Evolutionary conservation across 306 rosid genomes (phyloP).

Genomic region (Citrullus colocynthis): DNA sequence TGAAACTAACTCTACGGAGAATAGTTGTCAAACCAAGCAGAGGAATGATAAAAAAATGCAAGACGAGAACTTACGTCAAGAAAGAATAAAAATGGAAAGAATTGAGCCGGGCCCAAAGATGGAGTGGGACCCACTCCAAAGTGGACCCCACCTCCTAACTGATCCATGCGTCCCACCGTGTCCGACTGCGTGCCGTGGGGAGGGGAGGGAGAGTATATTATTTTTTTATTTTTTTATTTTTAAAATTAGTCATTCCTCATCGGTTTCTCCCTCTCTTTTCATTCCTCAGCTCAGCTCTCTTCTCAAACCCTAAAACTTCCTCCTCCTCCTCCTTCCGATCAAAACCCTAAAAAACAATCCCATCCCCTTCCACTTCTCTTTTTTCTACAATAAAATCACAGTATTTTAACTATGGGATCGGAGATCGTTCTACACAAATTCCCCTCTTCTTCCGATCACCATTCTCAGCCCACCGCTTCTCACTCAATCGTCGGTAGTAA

Average conservation of each 20-base stretch:
- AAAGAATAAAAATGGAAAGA: not conserved
- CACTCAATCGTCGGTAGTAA: slow-evolving; percentile 1
- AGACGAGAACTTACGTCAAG: not conserved
- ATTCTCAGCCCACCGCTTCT: slow-evolving; percentile 5
- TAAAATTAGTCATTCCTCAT: not conserved
- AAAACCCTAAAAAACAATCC: slow-evolving; percentile 2
- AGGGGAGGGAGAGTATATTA: not conserved
- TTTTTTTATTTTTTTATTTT: not conserved
- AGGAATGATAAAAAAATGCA: too few species aligned
- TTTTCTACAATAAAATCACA: not conserved
- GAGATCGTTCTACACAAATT: slow-evolving; percentile 31
- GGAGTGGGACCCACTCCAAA: not conserved
- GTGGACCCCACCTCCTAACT: not conserved
- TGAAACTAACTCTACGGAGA: too few species aligned
- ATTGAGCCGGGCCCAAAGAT: not conserved
- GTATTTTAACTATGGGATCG: slow-evolving; percentile 23
- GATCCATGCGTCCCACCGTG: not conserved
- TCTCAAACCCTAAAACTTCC: slow-evolving; percentile 32
- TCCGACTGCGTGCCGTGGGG: not conserved
- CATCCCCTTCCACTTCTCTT: not conserved
- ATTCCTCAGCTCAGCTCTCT: not conserved
- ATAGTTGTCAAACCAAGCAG: too few species aligned
- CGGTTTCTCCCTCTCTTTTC: not conserved
- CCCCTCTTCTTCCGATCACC: slow-evolving; percentile 13
- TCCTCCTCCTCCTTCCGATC: not conserved